Evolutionary conservation across 345 rosid species (phyloP), one percentile per base, ranked within the genome.

Genomic region (Mercurialis annua): DNA sequence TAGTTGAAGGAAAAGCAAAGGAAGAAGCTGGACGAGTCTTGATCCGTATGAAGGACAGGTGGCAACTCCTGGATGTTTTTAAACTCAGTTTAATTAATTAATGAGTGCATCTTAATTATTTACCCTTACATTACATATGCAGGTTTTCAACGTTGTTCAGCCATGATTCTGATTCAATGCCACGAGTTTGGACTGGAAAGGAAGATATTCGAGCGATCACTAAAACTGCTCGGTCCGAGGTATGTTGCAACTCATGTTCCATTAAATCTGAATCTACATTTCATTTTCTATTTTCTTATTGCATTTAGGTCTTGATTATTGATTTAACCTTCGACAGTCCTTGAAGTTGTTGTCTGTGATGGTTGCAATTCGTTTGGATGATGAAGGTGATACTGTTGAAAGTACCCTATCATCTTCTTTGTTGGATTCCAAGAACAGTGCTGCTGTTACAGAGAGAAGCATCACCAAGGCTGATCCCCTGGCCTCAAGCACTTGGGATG

Each of bases 111-210:
- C 31, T 69, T 62, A 48, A 17, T 52, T 63, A 59, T 67, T 75
- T 77, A 61, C 63, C 68, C 56, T 23, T 14, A 47, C 60, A 56
- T 29, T 64, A 71, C 66, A 62, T 60, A 17, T 68, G 21, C 89
- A 95, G 99, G 84, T 95, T 95, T 84, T 71, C 98, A 54, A 83
- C 78, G 70, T 76, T 95, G 71, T 92, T 95, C 61, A 87, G 93
- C 82, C 97, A 86, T 73, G 99, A 92, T 81, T 72, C 96, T 67
- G 99, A 95, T 69, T 95, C 99, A 66, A 90, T 95, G 94, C 96
- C 99, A 15, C 92, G 99, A 50, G 82, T 95, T 68, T 95, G 99
- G 99, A 92, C 90, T 6, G 98, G 99, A 76, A 95, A 90, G 44
- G 99, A 95, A 83, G 98, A 95, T 73, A 88, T 95, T 79, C 85